Percentiles rank a stretch among this genome's conserved stretches.
Evolutionary conservation across 2,329 filamentous ascomycete species (phyloP).

Genomic region (Basipetospora chlamydospora): DNA sequence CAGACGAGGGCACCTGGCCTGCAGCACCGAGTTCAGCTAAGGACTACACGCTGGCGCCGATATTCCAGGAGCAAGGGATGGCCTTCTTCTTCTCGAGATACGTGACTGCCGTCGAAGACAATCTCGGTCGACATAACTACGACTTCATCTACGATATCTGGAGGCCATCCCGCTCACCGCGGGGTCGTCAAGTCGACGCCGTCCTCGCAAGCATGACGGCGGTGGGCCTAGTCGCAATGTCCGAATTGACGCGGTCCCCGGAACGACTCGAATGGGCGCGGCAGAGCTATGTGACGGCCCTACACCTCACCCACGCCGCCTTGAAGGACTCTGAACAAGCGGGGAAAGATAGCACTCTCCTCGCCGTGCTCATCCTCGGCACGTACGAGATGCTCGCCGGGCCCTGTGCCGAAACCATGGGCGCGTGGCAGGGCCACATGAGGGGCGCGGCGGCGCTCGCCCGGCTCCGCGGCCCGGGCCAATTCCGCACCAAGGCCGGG

Average conservation of each 20-base stretch:
- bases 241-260: conserved; percentile 26
- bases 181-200: conserved; percentile 24
- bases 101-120: conserved; percentile 24
- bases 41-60: conserved; percentile 18
- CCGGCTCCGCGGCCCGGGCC: conserved; percentile 30
- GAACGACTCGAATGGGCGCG: conserved; percentile 31
- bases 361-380: conserved; percentile 36
- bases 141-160: conserved; percentile 38
- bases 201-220: conserved; percentile 38
- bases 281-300: conserved; percentile 34
- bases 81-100: conserved; percentile 38
- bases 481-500: conserved; percentile 30
- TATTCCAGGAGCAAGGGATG: conserved; percentile 27
- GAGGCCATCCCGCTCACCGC: conserved; percentile 24
- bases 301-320: conserved; percentile 34
- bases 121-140: conserved; percentile 32
- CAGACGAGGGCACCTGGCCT: conserved; percentile 19
- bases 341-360: conserved; percentile 35
- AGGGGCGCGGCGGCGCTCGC: conserved; percentile 36
- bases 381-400: conserved; percentile 40
- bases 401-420: conserved; percentile 27
- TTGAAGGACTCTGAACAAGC: conserved; percentile 28
- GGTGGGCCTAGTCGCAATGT: conserved; percentile 37
- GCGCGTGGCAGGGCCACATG: conserved; percentile 38
- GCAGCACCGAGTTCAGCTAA: conserved; percentile 14